Percentiles rank a stretch among this genome's conserved stretches.
Evolutionary conservation across 1,139 yeast genomes (phyloP).

Genomic region (Hanseniaspora sp.): DNA sequence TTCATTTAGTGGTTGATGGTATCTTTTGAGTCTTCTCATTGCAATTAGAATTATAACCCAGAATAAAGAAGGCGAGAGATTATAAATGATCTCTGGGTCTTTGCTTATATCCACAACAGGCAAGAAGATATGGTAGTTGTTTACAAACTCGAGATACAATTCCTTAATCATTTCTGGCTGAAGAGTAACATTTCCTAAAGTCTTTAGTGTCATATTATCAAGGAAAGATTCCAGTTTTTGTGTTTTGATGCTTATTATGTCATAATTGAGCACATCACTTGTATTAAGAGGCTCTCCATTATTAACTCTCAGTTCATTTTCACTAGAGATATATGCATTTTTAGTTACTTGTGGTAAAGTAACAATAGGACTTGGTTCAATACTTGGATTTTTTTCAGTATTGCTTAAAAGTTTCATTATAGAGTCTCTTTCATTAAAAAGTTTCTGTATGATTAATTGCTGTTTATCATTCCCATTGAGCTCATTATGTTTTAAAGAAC

Average conservation of each 20-base stretch:
- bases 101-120: conserved; percentile 74
- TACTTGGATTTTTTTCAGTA: conserved; percentile 1
- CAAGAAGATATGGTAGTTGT: conserved; percentile 66
- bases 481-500: not conserved
- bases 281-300: conserved; percentile 13
- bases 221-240: not conserved
- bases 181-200: conserved; percentile 55
- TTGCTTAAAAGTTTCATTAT: conserved; percentile 11
- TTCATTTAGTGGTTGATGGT: conserved; percentile 17
- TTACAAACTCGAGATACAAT: conserved; percentile 61
- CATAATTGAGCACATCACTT: conserved; percentile 1
- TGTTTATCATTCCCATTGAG: not conserved
- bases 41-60: conserved; percentile 91
- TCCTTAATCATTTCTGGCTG: conserved; percentile 49
- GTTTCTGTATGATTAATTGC: conserved; percentile 5
- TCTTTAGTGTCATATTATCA: conserved; percentile 34
- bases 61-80: conserved; percentile 74
- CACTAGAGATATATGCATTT: not conserved
- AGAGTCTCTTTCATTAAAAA: conserved; percentile 12
- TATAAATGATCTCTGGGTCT: conserved; percentile 73
- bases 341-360: not conserved
- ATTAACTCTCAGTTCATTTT: conserved; percentile 6
- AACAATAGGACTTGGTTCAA: not conserved
- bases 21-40: conserved; percentile 36
- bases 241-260: not conserved